phyloP scores from a whole-genome alignment of 306 rosid genomes.

The Clitoria ternatea region DNA sequence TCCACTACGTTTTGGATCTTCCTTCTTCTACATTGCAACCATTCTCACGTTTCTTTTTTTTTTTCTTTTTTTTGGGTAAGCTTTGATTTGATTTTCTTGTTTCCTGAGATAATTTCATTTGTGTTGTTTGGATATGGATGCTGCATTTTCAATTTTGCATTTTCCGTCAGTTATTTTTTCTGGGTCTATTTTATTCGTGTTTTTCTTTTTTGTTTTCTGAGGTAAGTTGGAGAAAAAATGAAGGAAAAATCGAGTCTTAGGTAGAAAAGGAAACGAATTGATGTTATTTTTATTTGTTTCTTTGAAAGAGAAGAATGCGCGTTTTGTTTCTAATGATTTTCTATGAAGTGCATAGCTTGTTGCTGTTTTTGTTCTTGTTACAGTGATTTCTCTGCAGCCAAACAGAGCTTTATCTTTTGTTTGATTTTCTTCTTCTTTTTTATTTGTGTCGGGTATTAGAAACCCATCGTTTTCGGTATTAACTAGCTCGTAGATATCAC shows the following conservation, averaged over 20 bases:
- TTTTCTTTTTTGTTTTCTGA: background rate
- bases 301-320: background rate
- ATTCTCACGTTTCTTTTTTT: background rate
- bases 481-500: conserved; percentile 1
- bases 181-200: background rate
- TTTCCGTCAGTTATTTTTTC: background rate
- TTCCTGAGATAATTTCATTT: background rate
- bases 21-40: conserved; percentile 28
- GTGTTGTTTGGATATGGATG: background rate
- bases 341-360: background rate
- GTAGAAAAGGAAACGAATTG: background rate
- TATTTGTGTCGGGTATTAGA: background rate
- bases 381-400: conserved; percentile 16
- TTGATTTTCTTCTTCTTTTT: background rate
- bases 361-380: conserved; percentile 5
- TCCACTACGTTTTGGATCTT: conserved; percentile 59
- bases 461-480: conserved; percentile 17
- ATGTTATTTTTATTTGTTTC: background rate
- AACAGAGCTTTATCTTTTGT: conserved; percentile 20
- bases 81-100: conserved; percentile 6
- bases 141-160: conserved; percentile 15
- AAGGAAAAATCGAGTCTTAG: background rate
- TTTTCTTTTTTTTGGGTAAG: conserved; percentile 1
- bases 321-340: conserved; percentile 18
- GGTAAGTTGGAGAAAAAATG: conserved; percentile 15